Conservation (phyloP, 1,284 basidiomycete species). For the Boletus calvinii region DNA sequence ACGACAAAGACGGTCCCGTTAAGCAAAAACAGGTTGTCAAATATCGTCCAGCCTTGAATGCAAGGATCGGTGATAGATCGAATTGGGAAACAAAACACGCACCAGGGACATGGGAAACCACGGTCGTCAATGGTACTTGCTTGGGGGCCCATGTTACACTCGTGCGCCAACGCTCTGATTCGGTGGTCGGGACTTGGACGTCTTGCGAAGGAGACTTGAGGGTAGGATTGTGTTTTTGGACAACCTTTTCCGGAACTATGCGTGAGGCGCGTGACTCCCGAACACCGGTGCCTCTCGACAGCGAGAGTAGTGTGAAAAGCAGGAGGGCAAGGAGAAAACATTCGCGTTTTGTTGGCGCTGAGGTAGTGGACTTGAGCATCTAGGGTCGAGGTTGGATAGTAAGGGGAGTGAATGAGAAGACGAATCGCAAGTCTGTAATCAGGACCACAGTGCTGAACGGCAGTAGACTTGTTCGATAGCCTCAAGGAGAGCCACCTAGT, state of each 20-base stretch:
- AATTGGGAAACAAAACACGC: background rate
- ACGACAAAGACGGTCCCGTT: slow-evolving; percentile 80
- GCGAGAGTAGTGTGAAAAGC: slow-evolving; percentile 45
- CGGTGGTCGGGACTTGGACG: slow-evolving; percentile 9
- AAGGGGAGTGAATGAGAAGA: background rate
- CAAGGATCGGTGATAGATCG: background rate
- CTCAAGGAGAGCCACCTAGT: too few relatives aligned
- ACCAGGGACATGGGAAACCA: slow-evolving; percentile 67
- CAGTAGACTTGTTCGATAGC: too few relatives aligned
- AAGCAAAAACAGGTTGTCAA: slow-evolving; percentile 73
- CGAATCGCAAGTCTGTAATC: background rate
- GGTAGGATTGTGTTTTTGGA: slow-evolving; percentile 8
- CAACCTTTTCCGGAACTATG: slow-evolving; percentile 5
- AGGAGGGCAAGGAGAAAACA: slow-evolving; percentile 47
- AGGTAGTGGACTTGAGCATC: slow-evolving; percentile 22
- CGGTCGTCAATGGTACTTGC: slow-evolving; percentile 52
- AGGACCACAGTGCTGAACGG: too few relatives aligned
- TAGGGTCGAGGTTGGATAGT: background rate
- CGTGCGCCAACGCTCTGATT: slow-evolving; percentile 32
- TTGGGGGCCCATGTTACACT: slow-evolving; percentile 40
- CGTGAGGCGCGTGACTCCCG: slow-evolving; percentile 11
- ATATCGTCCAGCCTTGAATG: slow-evolving; percentile 75
- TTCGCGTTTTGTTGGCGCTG: slow-evolving; percentile 50
- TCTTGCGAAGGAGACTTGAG: slow-evolving; percentile 3
- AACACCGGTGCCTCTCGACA: slow-evolving; percentile 29